These are phyloP conservation scores for Strobilomyces confusus DNA, from an alignment of 768 basidiomycete species.

Conservation along the genomic window DNA sequence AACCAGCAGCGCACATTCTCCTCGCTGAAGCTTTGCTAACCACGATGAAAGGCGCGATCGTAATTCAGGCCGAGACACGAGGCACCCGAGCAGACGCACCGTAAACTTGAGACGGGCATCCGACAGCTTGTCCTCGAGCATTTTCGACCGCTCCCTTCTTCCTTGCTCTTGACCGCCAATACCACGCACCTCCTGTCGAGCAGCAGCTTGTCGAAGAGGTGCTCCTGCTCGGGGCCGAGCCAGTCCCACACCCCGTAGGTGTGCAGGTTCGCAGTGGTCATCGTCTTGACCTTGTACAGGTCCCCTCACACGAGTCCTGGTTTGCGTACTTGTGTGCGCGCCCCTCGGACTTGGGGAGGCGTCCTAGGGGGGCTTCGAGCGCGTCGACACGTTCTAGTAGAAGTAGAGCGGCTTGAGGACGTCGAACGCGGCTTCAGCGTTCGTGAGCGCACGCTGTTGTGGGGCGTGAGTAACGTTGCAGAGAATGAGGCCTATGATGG, in stretches of 20 bases:
- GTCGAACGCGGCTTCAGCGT: constrained; percentile 53
- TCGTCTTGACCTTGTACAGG: constrained; percentile 67
- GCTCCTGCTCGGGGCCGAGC: constrained; percentile 61
- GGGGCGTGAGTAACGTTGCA: background rate
- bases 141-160: constrained; percentile 51
- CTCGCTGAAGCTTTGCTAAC: constrained; percentile 90
- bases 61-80: too few species aligned
- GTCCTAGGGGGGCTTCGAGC: constrained; percentile 75
- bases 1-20: constrained; percentile 53
- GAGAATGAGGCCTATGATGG: background rate
- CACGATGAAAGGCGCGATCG: too few species aligned
- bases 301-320: constrained; percentile 76
- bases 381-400: constrained; percentile 77
- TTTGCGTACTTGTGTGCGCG: constrained; percentile 66
- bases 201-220: constrained; percentile 78
- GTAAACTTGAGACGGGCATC: constrained; percentile 75
- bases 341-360: constrained; percentile 73
- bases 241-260: constrained; percentile 56
- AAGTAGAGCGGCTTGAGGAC: constrained; percentile 61
- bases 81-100: constrained; percentile 31
- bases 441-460: constrained; percentile 52
- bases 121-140: constrained; percentile 72
- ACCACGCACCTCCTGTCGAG: constrained; percentile 79
- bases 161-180: constrained; percentile 62
- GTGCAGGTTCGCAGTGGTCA: constrained; percentile 66